Evolutionary conservation across 2,329 filamentous ascomycete genomes (phyloP).

Genomic region (Metarhizium album): DNA sequence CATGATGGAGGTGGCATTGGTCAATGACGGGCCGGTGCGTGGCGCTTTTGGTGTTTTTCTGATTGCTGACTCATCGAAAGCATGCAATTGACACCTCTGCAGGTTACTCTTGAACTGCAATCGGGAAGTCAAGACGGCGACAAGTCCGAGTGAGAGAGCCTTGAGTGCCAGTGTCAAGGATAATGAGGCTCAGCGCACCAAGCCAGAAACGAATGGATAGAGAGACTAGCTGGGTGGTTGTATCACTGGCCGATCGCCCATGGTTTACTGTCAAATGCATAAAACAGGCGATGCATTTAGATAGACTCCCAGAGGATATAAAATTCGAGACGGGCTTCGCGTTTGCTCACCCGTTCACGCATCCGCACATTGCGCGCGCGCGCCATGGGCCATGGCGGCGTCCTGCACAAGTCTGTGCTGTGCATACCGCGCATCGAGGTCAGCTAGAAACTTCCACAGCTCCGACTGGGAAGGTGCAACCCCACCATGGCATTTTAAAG

Average conservation of each 20-base stretch:
- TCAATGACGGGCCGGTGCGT: slow-evolving; percentile 69
- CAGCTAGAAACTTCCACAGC: slow-evolving; percentile 14
- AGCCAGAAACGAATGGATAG: no score
- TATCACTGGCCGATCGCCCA: no score
- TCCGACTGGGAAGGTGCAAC: neutral
- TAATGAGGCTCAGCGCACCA: no score
- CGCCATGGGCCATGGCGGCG: no score
- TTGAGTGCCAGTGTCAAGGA: neutral
- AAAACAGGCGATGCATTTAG: no score
- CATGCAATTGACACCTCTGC: slow-evolving; percentile 1
- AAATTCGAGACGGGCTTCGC: no score
- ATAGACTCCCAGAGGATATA: no score
- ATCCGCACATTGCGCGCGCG: no score
- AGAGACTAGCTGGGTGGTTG: no score
- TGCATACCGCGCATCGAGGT: neutral
- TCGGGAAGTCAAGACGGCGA: slow-evolving; percentile 6
- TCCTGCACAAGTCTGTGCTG: no score
- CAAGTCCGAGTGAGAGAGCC: neutral
- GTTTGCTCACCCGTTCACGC: no score
- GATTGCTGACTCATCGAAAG: neutral
- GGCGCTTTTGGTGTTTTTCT: neutral
- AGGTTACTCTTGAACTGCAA: slow-evolving; percentile 16
- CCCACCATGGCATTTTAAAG: neutral
- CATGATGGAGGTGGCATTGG: slow-evolving; percentile 93
- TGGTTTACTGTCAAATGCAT: no score